These are phyloP conservation scores for Trichosporon inkin DNA, from an alignment of 1,284 basidiomycete genomes.

Conservation along the genomic window DNA sequence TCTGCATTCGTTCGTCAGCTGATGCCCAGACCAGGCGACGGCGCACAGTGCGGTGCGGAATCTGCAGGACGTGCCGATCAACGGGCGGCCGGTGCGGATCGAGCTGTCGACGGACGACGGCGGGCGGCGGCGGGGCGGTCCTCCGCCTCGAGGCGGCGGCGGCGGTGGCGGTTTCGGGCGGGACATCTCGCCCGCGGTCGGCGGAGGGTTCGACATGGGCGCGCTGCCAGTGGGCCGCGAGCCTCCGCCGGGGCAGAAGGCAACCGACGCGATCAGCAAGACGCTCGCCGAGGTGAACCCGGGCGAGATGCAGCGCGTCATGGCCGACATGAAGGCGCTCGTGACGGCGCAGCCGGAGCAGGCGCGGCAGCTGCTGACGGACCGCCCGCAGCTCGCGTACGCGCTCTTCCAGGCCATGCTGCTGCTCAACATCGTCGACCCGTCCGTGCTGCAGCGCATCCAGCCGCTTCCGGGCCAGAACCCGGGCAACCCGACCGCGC, in stretches of 20 bases:
- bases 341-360: constrained; percentile 87
- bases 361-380: constrained; percentile 70
- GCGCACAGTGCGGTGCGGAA: constrained; percentile 79
- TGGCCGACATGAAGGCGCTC: constrained; percentile 90
- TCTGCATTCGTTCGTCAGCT: constrained; percentile 12
- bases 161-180: constrained; percentile 35
- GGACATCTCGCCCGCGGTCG: constrained; percentile 49
- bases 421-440: constrained; percentile 90
- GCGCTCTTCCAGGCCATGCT: constrained; percentile 94
- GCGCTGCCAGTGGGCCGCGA: constrained; percentile 76
- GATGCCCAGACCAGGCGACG: constrained; percentile 77
- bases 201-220: constrained; percentile 53
- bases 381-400: constrained; percentile 90
- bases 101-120: constrained; percentile 59
- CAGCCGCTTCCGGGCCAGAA: constrained; percentile 33
- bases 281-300: constrained; percentile 80
- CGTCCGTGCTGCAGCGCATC: constrained; percentile 57
- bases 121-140: constrained; percentile 55
- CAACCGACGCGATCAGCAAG: constrained; percentile 81
- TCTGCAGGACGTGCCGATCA: constrained; percentile 74
- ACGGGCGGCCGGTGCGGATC: constrained; percentile 76
- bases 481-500: constrained; percentile 20
- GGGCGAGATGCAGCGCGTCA: constrained; percentile 84
- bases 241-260: constrained; percentile 66
- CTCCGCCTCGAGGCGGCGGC: constrained; percentile 16